Base-by-base conservation (phyloP, 352 stramenopile species). In the Peronospora tabacina region DNA sequence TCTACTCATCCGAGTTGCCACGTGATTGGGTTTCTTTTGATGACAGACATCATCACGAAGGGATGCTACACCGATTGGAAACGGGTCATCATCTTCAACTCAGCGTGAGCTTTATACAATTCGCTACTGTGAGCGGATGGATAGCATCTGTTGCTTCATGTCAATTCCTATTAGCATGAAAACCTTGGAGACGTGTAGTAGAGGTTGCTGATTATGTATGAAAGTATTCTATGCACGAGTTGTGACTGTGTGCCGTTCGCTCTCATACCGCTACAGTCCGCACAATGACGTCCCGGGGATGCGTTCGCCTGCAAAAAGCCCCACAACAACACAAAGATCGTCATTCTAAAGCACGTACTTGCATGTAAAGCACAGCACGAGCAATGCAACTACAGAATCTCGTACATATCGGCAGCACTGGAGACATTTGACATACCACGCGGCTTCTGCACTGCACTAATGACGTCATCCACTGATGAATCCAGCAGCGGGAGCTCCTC, bases 361-460 rank as follows among this genome's bases (percentile, higher is more conserved):
- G 11, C 48, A 49, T 45, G 22, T 38, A 41, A 49, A 53, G 45
- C 33, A 46, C 29, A 48, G 7, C 34, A 37, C 29, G 32, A 17
- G 26, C 41, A 64, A 58, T 36, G 45, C 49, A 64, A 57, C 60
- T 79, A 82, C 45, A 79, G 47, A 49, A 79, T 67, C 45, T 84
- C 72, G 65, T 84, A 84, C 72, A 84, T 77, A 30, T 81, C 72
- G 32, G 57, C 68, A 26, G 61, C 70, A 44, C 48, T 78, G 30
- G 72, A 66, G 16, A 71, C 61, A 29, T 58, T 77, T 16, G 67
- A 77, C 46, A 75, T 58, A 33, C 57, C 63, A 12, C 52, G 62
- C 32, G 55, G 62, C 52, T 78, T 65, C 33, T 72, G 44, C 22
- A 68, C 30, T 36, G 10, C 50, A 2, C 33, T 13, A 5, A 26